Conservation (phyloP, 345 rosid species). For the Populus tremula region DNA sequence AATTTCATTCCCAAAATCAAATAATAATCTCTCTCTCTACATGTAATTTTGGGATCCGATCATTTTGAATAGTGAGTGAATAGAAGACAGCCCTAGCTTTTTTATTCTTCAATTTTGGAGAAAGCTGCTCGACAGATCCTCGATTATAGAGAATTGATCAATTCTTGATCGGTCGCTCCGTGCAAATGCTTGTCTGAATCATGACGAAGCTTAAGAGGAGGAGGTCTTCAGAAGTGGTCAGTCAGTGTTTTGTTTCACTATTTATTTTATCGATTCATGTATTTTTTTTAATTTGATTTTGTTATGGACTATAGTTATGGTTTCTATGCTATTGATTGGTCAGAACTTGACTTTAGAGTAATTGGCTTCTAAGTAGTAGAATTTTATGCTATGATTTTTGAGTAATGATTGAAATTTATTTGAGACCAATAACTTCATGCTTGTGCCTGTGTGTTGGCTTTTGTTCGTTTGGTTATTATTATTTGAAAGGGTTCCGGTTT, state of each 20-base stretch:
- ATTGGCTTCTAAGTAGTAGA: neutral
- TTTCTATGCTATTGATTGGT: neutral
- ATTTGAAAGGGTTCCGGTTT: no score
- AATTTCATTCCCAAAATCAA: neutral
- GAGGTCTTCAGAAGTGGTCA: slow-evolving; percentile 84
- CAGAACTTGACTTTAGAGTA: neutral
- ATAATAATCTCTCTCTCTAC: neutral
- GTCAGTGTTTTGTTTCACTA: slow-evolving; percentile 15
- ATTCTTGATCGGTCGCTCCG: slow-evolving; percentile 14
- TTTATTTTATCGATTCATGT: neutral
- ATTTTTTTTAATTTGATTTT: no score
- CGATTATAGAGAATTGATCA: slow-evolving; percentile 53
- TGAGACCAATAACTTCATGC: no score
- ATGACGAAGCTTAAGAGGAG: slow-evolving; percentile 74
- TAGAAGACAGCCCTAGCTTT: slow-evolving; percentile 25
- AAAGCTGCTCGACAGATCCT: slow-evolving; percentile 47
- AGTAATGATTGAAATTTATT: no score
- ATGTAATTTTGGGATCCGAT: slow-evolving; percentile 27
- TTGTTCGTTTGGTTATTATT: no score
- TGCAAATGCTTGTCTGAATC: slow-evolving; percentile 50
- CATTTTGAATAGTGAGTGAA: slow-evolving; percentile 20
- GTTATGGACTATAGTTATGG: neutral
- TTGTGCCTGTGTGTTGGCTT: no score
- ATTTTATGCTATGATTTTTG: neutral
- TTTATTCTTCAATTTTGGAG: neutral